Conservation (phyloP, 2,329 filamentous ascomycete genomes). For the Cladophialophora carrionii region DNA sequence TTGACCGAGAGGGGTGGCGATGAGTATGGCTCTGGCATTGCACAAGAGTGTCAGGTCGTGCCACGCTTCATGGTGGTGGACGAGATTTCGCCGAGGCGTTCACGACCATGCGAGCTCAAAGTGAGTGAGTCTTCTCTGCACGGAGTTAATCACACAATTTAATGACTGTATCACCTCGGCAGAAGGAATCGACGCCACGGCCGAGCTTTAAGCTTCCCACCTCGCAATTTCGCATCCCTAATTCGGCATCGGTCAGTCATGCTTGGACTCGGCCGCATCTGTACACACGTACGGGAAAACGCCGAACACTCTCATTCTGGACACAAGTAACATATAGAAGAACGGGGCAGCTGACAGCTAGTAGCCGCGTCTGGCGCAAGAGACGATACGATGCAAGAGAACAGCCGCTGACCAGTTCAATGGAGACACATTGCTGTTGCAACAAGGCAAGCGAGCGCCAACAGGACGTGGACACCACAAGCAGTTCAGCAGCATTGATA, state of each 20-base stretch:
- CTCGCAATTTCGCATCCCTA: background rate
- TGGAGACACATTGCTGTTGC: background rate
- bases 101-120: background rate
- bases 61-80: background rate
- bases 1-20: background rate
- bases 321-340: too few species aligned
- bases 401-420: background rate
- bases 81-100: slow-evolving; percentile 4
- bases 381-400: too few species aligned
- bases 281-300: too few species aligned
- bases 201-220: background rate
- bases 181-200: background rate
- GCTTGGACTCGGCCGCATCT: too few species aligned
- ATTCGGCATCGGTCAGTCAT: too few species aligned
- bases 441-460: background rate
- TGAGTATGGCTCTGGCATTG: background rate
- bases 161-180: background rate
- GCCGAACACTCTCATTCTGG: too few species aligned
- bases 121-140: background rate
- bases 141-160: too few species aligned
- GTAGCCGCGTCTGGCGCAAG: too few species aligned
- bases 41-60: background rate
- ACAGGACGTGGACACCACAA: background rate
- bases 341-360: too few species aligned
- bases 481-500: background rate